Evolutionary conservation across 306 rosid species (phyloP).

Genomic region (Fagus sylvatica): DNA sequence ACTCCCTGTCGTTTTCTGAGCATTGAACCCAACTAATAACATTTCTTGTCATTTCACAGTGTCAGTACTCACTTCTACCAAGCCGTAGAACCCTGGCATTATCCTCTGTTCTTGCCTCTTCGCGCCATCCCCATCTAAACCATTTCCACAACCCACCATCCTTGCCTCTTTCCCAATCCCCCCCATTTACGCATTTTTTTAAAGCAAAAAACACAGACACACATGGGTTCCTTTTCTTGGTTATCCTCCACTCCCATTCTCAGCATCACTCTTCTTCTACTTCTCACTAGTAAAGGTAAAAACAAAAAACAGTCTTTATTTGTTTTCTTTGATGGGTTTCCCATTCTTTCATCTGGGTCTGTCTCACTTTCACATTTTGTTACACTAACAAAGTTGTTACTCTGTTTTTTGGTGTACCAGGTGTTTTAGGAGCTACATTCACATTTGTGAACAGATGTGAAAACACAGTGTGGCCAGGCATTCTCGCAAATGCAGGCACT

Average conservation of each 20-base stretch:
- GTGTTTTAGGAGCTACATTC: constrained; percentile 58
- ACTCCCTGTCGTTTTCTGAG: neutral
- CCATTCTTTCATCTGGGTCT: neutral
- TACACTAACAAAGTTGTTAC: too few species aligned
- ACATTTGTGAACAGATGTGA: constrained; percentile 78
- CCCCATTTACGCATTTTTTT: too few species aligned
- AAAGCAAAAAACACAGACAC: neutral
- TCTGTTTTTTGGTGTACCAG: constrained; percentile 27
- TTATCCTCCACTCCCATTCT: constrained; percentile 23
- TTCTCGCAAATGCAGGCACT: constrained; percentile 82
- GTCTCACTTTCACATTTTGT: neutral
- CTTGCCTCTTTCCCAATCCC: neutral
- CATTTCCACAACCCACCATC: neutral
- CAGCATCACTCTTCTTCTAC: constrained; percentile 26
- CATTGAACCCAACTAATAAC: neutral
- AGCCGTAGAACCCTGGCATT: neutral
- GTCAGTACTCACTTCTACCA: neutral
- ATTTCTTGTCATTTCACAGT: neutral
- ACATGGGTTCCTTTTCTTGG: constrained; percentile 35
- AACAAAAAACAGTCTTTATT: neutral
- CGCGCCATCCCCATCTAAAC: neutral
- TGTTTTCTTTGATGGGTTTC: neutral
- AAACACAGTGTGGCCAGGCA: constrained; percentile 92
- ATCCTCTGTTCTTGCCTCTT: too few species aligned
- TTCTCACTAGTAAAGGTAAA: constrained; percentile 43